These are phyloP conservation scores for Lenwebbia sp. DNA, from an alignment of 345 rosid species.

Conservation along the genomic window DNA sequence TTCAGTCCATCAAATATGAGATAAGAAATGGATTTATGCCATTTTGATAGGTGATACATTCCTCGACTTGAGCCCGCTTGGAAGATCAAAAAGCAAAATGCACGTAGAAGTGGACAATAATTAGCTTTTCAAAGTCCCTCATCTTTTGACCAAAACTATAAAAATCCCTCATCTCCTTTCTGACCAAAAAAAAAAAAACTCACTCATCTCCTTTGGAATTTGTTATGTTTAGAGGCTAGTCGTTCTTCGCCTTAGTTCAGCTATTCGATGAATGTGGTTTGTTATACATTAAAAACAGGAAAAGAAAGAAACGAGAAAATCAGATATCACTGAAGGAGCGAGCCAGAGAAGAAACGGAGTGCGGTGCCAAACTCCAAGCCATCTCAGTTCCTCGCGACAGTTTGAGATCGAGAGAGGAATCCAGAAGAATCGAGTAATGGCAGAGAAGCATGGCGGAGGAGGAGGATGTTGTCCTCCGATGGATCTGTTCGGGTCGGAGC, in stretches of 20 bases:
- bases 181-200: too few relatives aligned
- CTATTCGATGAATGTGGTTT: too few relatives aligned
- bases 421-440: background rate
- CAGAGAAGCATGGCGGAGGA: constrained; percentile 8
- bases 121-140: too few relatives aligned
- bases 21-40: too few relatives aligned
- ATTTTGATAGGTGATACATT: background rate
- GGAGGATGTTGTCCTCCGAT: constrained; percentile 82
- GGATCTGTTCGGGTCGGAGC: constrained; percentile 84
- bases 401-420: background rate
- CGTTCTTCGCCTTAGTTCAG: too few relatives aligned
- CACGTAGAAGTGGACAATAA: background rate
- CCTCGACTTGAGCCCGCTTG: background rate
- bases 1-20: too few relatives aligned
- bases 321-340: background rate
- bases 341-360: background rate
- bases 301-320: background rate
- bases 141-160: too few relatives aligned
- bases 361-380: background rate
- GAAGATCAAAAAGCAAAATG: background rate
- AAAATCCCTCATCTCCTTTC: too few relatives aligned
- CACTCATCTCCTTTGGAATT: too few relatives aligned
- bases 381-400: background rate
- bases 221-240: too few relatives aligned
- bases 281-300: too few relatives aligned